Conservation (phyloP, 176 grass and related monocot genomes). For the Thalia dealbata region DNA sequence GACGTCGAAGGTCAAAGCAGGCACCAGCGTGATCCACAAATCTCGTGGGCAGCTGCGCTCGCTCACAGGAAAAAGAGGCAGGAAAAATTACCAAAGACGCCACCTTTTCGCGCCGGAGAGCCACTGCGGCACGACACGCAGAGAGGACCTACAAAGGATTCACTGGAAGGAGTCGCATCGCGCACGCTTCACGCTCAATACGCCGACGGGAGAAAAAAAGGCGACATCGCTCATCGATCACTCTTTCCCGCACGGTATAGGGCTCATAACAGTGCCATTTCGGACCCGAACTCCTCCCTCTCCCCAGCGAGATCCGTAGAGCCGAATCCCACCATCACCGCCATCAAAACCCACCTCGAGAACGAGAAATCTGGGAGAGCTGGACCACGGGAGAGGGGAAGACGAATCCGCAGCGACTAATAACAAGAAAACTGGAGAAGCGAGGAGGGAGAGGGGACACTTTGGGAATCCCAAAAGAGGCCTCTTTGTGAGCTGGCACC, state of each 20-base stretch:
- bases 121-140: constrained; percentile 3
- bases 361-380: not conserved
- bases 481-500: constrained; percentile 11
- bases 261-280: constrained; percentile 5
- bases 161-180: constrained; percentile 2
- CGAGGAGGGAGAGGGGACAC: not conserved
- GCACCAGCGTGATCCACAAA: not conserved
- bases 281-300: not conserved
- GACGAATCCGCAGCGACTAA: not conserved
- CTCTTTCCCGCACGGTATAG: not conserved
- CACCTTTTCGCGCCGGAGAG: constrained; percentile 5
- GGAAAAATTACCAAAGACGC: not conserved
- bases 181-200: constrained; percentile 19
- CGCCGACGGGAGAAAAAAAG: constrained; percentile 17
- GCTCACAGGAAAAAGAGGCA: constrained; percentile 1
- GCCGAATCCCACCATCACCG: not conserved
- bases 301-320: not conserved
- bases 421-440: not conserved
- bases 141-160: not conserved
- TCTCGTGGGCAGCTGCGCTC: not conserved
- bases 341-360: not conserved
- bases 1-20: constrained; percentile 5
- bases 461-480: constrained; percentile 17
- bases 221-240: not conserved
- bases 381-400: not conserved